These are phyloP conservation scores for barrel medic (Medicago truncatula) DNA, from an alignment of 306 rosid genomes.

Conservation along the genomic window DNA sequence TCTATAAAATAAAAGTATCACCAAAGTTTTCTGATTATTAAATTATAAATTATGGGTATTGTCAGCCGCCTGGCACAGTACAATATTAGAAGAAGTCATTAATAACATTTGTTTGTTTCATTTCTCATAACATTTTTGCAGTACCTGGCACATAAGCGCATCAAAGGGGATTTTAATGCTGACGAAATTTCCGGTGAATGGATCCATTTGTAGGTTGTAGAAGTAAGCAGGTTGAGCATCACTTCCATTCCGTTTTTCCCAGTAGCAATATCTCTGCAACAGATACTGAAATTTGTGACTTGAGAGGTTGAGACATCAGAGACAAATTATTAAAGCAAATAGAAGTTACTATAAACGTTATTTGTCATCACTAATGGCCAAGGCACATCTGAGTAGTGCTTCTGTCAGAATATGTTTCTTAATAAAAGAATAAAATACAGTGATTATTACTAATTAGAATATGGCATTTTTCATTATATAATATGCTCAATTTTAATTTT, in stretches of 20 bases:
- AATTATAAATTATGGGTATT: slow-evolving; percentile 23
- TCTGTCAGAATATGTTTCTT: slow-evolving; percentile 15
- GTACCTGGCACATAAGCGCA: slow-evolving; percentile 87
- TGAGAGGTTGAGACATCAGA: slow-evolving; percentile 20
- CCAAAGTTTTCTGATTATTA: slow-evolving; percentile 8
- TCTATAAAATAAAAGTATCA: slow-evolving; percentile 50
- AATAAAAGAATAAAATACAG: slow-evolving; percentile 19
- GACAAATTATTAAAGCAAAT: slow-evolving; percentile 34
- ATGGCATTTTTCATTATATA: slow-evolving; percentile 22
- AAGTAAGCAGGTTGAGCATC: slow-evolving; percentile 73
- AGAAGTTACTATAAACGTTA: slow-evolving; percentile 29
- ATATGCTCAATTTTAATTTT: slow-evolving; percentile 22
- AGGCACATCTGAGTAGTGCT: slow-evolving; percentile 32
- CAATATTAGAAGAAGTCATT: slow-evolving; percentile 27
- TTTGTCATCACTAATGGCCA: slow-evolving; percentile 12
- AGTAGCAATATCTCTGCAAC: slow-evolving; percentile 60
- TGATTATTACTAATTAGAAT: slow-evolving; percentile 17
- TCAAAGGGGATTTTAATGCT: slow-evolving; percentile 62
- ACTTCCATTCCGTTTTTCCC: slow-evolving; percentile 82
- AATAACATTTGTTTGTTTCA: slow-evolving; percentile 29
- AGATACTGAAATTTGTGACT: slow-evolving; percentile 38
- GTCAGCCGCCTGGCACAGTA: slow-evolving; percentile 5
- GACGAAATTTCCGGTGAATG: slow-evolving; percentile 61
- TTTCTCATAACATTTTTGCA: slow-evolving; percentile 35
- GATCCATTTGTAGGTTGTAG: slow-evolving; percentile 73